Conservation (phyloP, 2,329 filamentous ascomycete species). For the Trichoderma sp. region DNA sequence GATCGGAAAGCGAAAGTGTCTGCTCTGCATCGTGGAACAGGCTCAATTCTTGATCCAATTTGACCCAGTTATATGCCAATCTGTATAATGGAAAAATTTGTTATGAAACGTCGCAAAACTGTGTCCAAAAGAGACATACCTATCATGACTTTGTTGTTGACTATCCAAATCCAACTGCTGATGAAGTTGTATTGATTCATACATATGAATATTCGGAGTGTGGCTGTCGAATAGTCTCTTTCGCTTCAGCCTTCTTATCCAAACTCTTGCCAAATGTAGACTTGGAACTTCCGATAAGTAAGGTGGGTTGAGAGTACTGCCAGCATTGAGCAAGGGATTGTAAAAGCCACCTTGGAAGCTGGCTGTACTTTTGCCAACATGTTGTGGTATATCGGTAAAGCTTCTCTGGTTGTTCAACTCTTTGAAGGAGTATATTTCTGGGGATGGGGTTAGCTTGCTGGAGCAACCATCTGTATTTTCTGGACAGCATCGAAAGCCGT, state of each 20-base stretch:
- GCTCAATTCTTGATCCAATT: conserved; percentile 73
- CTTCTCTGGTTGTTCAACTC: neutral
- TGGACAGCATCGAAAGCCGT: neutral
- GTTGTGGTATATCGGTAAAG: neutral
- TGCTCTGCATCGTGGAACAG: conserved; percentile 67
- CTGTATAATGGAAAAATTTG: conserved; percentile 43
- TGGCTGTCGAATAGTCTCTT: conserved; percentile 11
- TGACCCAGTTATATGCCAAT: conserved; percentile 75
- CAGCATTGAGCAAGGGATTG: neutral
- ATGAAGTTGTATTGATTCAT: neutral
- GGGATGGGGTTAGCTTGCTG: neutral
- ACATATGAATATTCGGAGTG: neutral
- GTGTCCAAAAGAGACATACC: neutral
- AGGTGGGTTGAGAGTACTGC: neutral
- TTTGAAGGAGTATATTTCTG: neutral
- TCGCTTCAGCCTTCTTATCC: conserved; percentile 5
- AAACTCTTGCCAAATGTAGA: neutral
- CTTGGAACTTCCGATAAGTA: neutral
- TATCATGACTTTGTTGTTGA: neutral
- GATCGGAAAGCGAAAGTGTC: conserved; percentile 66
- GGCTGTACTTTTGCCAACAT: neutral
- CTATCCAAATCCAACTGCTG: neutral
- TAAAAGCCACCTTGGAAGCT: neutral
- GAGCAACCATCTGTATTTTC: neutral
- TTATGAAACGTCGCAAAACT: neutral